Evolutionary conservation across 1,284 basidiomycete genomes (phyloP), one percentile per base, ranked within the genome.

Genomic region (Apiotrichum brassicae): DNA sequence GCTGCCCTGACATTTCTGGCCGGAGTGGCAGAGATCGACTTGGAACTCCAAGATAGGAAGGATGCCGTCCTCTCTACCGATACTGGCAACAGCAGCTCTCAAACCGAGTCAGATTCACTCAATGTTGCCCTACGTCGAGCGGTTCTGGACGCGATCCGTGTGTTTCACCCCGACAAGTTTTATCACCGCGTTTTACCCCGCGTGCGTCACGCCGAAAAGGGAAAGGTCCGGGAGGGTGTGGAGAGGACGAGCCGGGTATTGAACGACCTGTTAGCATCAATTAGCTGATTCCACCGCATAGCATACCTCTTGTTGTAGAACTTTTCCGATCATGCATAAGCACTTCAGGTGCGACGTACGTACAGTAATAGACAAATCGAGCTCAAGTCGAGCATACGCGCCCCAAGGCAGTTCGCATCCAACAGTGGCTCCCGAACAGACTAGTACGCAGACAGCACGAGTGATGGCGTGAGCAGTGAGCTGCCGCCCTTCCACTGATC

Each of bases 91-190:
- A 7, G 12, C 6, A 40, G 38, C 24, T 26, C 38, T 7, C 23
- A 26, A n/a, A 12, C 24, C 24, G 38, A 40, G 30, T 72, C 79
- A 2, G 70, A 77, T 66, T 9, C 72, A 14, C 19, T 42, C 35
- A 74, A 58, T 0, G 70, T 73, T 18, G 71, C 67, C 53, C 46
- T 46, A 22, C 39, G 43, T 26, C 46, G 42, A 40, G 73, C 79
- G 19, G 71, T 85, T 8, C 76, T 83, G 19, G 75, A 75, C 46
- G 79, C 82, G 0, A 70, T 86, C 30, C 68, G 85, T 43, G 75
- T 81, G 5, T 87, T 84, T 80, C 85, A 87, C 66, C 84, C 85
- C 0, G 85, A 87, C 68, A 83, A 85, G 65, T 76, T 83, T 55
- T 84, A 87, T 64, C 81, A 83, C 8, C 58, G 70, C 2, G 61